Evolutionary conservation across 2,329 filamentous ascomycete genomes (phyloP).

Genomic region (Cladosporium cucumerinum): DNA sequence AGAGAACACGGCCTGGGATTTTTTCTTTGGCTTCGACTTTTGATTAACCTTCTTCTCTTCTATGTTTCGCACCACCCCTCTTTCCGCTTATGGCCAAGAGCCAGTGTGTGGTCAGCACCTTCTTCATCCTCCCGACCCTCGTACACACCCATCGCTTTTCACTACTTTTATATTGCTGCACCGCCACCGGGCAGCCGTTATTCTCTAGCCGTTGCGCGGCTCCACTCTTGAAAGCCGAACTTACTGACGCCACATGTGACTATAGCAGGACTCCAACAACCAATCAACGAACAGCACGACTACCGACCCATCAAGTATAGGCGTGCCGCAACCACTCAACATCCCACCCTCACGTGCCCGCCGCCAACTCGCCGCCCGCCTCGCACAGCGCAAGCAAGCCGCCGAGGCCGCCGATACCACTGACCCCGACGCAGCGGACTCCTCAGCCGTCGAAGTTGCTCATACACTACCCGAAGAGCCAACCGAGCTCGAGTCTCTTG

Average conservation of each 20-base stretch:
- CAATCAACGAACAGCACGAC: conserved; percentile 9
- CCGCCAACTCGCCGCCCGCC: conserved; percentile 81
- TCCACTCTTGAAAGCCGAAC: neutral
- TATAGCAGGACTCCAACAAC: conserved; percentile 3
- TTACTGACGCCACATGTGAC: neutral
- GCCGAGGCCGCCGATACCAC: conserved; percentile 28
- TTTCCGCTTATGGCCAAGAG: conserved; percentile 1
- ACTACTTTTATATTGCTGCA: neutral
- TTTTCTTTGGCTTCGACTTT: conserved; percentile 10
- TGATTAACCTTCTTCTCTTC: conserved; percentile 3
- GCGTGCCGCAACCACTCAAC: conserved; percentile 72
- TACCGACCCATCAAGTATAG: neutral
- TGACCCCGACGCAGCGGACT: conserved; percentile 34
- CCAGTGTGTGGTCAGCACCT: conserved; percentile 15
- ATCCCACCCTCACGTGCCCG: conserved; percentile 82
- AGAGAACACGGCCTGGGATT: conserved; percentile 14
- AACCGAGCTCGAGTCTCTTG: conserved; percentile 21
- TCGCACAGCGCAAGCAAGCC: conserved; percentile 53
- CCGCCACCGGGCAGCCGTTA: neutral
- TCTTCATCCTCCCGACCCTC: conserved; percentile 2
- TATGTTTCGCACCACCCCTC: conserved; percentile 1
- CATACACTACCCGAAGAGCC: conserved; percentile 32
- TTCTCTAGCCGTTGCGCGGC: neutral
- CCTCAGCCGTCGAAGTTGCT: conserved; percentile 29
- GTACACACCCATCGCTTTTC: neutral